These are phyloP conservation scores for Fusarium sulawesiense DNA, from an alignment of 2,329 filamentous ascomycete species.

Conservation along the genomic window DNA sequence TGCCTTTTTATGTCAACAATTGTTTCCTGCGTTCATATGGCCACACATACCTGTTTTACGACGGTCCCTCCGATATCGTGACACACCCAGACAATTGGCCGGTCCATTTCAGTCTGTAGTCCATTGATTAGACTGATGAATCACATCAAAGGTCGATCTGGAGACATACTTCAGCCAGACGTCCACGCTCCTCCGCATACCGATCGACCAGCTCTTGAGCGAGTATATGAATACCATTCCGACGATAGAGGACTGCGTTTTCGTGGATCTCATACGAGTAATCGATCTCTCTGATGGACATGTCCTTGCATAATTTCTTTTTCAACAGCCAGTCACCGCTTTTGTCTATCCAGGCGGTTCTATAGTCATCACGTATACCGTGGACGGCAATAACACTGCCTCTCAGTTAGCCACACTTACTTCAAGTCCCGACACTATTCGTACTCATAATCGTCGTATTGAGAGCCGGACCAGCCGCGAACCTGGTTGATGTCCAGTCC, in stretches of 20 bases:
- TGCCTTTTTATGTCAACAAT: not conserved
- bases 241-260: not conserved
- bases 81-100: not conserved
- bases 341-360: not conserved
- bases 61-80: not conserved
- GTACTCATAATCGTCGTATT: conserved; percentile 10
- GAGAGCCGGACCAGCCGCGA: not conserved
- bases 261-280: not conserved
- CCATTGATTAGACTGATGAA: rapidly evolving
- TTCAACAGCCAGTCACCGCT: not conserved
- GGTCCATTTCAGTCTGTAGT: not conserved
- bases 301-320: not conserved
- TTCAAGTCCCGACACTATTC: not conserved
- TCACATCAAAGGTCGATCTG: no score
- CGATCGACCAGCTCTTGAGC: not conserved
- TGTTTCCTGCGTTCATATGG: rapidly evolving
- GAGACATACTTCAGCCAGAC: no score
- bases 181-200: no score
- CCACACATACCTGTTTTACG: not conserved
- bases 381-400: not conserved
- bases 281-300: not conserved
- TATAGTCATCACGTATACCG: conserved; percentile 4
- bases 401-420: not conserved
- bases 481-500: not conserved
- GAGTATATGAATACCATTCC: not conserved